Percentiles rank a stretch among this genome's conserved stretches.
These are phyloP conservation scores for Dactylellina leptospora DNA, from an alignment of 2,329 filamentous ascomycete genomes.

Conservation along the genomic window DNA sequence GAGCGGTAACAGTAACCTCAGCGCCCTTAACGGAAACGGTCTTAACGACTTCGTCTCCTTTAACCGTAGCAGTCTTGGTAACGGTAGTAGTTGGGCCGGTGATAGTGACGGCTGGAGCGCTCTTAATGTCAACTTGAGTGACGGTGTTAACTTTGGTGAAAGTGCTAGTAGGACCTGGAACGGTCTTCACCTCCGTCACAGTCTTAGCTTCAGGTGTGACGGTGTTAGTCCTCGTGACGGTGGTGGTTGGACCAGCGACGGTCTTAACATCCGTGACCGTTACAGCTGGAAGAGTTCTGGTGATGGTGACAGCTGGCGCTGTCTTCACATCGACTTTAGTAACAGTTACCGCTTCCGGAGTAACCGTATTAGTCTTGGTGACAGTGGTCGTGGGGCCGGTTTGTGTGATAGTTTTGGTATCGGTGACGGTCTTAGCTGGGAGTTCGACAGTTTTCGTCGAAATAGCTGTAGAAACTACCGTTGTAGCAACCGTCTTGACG, in stretches of 20 bases:
- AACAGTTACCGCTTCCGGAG: not conserved
- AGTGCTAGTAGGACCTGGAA: not conserved
- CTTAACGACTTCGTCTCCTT: not conserved
- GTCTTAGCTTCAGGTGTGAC: not conserved
- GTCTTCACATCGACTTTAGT: not conserved
- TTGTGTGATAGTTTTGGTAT: not conserved
- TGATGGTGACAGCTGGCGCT: not conserved
- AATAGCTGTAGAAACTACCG: not conserved
- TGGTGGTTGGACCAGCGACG: slow-evolving; percentile 11
- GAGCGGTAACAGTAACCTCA: not conserved
- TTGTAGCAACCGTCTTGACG: not conserved
- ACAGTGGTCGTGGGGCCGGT: not conserved
- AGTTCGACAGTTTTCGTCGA: not conserved
- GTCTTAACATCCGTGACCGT: slow-evolving; percentile 18
- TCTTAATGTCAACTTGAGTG: not conserved
- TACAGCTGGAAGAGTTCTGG: not conserved
- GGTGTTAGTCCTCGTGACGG: slow-evolving; percentile 11
- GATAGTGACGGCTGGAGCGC: not conserved
- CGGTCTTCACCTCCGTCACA: slow-evolving; percentile 4
- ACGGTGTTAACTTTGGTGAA: not conserved
- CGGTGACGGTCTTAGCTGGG: slow-evolving; percentile 4
- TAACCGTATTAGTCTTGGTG: slow-evolving; percentile 21
- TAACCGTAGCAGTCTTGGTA: not conserved
- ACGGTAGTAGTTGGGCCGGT: too few species aligned
- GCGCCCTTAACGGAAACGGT: not conserved